Base-by-base conservation (phyloP, 768 basidiomycete species). In the Podaxis carcinomalis region DNA sequence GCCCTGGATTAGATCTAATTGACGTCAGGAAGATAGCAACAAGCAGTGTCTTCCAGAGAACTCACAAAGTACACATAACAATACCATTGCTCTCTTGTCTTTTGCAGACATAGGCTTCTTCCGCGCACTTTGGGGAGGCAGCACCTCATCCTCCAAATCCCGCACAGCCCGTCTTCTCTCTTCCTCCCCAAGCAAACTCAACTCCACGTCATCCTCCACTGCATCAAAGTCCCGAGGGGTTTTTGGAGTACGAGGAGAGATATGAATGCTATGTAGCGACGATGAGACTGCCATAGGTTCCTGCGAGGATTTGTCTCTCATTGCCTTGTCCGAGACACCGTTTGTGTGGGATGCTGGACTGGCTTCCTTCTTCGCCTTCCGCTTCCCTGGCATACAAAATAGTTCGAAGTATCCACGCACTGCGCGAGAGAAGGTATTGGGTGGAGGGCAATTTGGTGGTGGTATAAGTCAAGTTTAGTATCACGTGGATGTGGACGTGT, bases 11-110 rank as follows among this genome's bases (percentile, higher is more conserved):
- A 90, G 78, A 70, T 90, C 89, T 90, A 27, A 39, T 56, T 23
- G 37, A 54, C 32, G 49, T 61, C 44, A 69, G 65, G 65, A 49
- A 28, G 65, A 5, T 44, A 21, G 53, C 10, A 49, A 23, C 28
- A 16, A 64, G 55, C 37, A 36, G 54, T 44, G 54, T 16, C 14
- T 14, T n/a, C 21, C 1, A 64, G 36, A 25, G 14, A 35, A 7
- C 94, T 77, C 68, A 96, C 94, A 98, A 53, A 98, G 79, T 66
- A 94, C 78, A 72, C 93, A 88, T 36, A 98, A 77, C 56, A 98
- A 75, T 3, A 83, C 84, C 81, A 98, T 93, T 52, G 88, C 91
- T 67, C 84, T 80, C 73, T 89, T 90, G 75, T 98, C 95, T 71
- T 86, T 88, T 32, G 78, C 66, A 39, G 88, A 88, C 65, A 92